Percentiles rank a stretch among this genome's conserved stretches.
These are phyloP conservation scores for Diphasiastrum complanatum DNA, from an alignment of 83 land plant species.

Conservation along the genomic window DNA sequence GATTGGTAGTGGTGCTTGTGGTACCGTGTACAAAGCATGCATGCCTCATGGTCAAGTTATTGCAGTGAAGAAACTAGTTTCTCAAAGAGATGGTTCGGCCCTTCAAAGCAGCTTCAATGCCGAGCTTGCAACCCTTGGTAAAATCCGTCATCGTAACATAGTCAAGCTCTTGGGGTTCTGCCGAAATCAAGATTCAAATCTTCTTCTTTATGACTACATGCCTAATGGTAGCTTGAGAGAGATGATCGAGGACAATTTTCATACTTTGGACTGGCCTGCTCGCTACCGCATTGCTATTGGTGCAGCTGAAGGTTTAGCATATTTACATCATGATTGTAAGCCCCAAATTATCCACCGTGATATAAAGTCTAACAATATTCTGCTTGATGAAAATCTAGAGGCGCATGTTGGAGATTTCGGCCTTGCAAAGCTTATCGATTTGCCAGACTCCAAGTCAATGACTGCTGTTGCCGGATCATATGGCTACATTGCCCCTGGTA, in stretches of 20 bases:
- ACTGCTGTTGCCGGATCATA: slow-evolving; percentile 70
- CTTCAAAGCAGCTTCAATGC: slow-evolving; percentile 25
- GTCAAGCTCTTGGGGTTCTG: slow-evolving; percentile 34
- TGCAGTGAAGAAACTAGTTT: slow-evolving; percentile 25
- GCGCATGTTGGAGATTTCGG: slow-evolving; percentile 73
- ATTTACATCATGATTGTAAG: slow-evolving; percentile 57
- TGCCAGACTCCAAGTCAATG: slow-evolving; percentile 48
- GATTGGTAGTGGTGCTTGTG: not conserved
- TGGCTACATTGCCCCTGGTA: slow-evolving; percentile 80
- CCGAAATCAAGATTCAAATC: slow-evolving; percentile 37
- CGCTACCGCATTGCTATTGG: slow-evolving; percentile 57
- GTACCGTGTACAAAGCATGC: slow-evolving; percentile 2
- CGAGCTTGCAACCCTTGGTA: slow-evolving; percentile 28
- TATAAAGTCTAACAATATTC: slow-evolving; percentile 58
- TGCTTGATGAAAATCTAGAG: slow-evolving; percentile 47
- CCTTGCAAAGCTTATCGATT: slow-evolving; percentile 53
- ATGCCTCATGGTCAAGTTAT: slow-evolving; percentile 18
- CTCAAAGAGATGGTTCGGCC: slow-evolving; percentile 8
- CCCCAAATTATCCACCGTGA: slow-evolving; percentile 55
- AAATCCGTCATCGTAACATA: slow-evolving; percentile 34
- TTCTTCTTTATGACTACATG: slow-evolving; percentile 70
- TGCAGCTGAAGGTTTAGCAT: slow-evolving; percentile 54
- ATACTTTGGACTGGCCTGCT: slow-evolving; percentile 40
- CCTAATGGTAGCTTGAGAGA: slow-evolving; percentile 60
- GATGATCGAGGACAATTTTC: slow-evolving; percentile 27